These are phyloP conservation scores for Aspergillus fumigatiaffinis DNA, from an alignment of 2,329 filamentous ascomycete species.

Conservation along the genomic window DNA sequence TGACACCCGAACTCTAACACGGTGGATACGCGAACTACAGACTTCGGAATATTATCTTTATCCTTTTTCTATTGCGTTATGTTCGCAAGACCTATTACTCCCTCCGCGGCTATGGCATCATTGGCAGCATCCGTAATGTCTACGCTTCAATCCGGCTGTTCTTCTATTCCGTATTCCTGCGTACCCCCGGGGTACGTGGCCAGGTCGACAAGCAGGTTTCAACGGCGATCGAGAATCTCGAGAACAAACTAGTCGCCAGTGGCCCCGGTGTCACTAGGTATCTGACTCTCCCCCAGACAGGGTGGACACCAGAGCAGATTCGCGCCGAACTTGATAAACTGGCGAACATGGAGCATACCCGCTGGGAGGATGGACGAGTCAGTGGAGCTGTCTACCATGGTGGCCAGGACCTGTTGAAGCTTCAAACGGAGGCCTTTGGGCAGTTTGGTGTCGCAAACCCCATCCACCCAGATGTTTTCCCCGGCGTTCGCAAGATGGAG, in stretches of 20 bases:
- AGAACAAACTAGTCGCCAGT: conserved; percentile 75
- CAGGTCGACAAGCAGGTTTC: conserved; percentile 81
- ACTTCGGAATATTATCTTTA: conserved; percentile 80
- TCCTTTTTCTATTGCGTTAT: conserved; percentile 82
- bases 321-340: conserved; percentile 74
- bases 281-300: conserved; percentile 73
- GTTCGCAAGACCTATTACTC: conserved; percentile 76
- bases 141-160: conserved; percentile 69
- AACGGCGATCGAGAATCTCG: conserved; percentile 74
- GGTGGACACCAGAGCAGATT: conserved; percentile 75
- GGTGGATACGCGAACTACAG: conserved; percentile 41
- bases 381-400: conserved; percentile 96
- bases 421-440: conserved; percentile 90
- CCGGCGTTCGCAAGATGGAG: conserved; percentile 98
- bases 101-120: conserved; percentile 79
- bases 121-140: conserved; percentile 72
- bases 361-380: conserved; percentile 94
- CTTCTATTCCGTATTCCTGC: conserved; percentile 80
- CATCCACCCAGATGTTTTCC: conserved; percentile 97
- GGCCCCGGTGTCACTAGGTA: conserved; percentile 69
- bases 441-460: conserved; percentile 95
- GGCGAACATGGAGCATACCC: conserved; percentile 83
- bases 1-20: conserved; percentile 5
- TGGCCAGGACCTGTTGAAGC: conserved; percentile 70
- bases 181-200: conserved; percentile 77